phyloP scores from a whole-genome alignment of 129 eudicot genomes.

The carrot (Daucus carota) region DNA sequence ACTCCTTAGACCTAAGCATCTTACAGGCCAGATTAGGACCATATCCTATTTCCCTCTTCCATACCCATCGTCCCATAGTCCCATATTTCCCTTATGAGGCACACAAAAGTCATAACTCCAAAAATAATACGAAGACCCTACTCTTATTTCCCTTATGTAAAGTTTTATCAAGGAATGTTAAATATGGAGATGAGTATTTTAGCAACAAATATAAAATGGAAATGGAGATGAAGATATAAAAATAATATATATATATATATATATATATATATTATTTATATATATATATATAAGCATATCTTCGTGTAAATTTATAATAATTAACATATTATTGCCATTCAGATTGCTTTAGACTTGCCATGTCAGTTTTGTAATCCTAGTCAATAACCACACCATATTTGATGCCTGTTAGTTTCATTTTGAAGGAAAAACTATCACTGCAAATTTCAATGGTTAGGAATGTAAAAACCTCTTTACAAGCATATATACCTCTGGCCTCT shows the following conservation, averaged over 20 bases:
- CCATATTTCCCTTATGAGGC: too few relatives aligned
- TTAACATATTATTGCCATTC: neutral
- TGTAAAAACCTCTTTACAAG: slow-evolving; percentile 1
- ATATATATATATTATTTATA: neutral
- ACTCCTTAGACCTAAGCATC: neutral
- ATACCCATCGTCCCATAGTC: too few relatives aligned
- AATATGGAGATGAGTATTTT: neutral
- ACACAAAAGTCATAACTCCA: too few relatives aligned
- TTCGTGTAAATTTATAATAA: too few relatives aligned
- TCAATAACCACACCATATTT: neutral
- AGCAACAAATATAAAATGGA: neutral
- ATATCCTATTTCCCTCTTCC: too few relatives aligned
- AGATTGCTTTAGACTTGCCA: neutral
- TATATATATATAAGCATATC: neutral
- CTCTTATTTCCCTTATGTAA: too few relatives aligned
- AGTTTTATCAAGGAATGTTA: neutral
- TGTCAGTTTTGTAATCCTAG: neutral
- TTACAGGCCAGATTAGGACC: too few relatives aligned
- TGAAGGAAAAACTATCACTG: neutral
- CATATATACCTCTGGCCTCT: slow-evolving; percentile 80
- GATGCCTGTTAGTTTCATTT: neutral
- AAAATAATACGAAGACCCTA: too few relatives aligned
- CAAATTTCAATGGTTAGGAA: neutral
- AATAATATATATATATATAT: neutral
- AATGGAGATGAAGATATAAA: neutral